Evolutionary conservation across 169 alveolate species (phyloP), one percentile per base, ranked within the genome.

Genomic region (Plasmodium vivax): DNA sequence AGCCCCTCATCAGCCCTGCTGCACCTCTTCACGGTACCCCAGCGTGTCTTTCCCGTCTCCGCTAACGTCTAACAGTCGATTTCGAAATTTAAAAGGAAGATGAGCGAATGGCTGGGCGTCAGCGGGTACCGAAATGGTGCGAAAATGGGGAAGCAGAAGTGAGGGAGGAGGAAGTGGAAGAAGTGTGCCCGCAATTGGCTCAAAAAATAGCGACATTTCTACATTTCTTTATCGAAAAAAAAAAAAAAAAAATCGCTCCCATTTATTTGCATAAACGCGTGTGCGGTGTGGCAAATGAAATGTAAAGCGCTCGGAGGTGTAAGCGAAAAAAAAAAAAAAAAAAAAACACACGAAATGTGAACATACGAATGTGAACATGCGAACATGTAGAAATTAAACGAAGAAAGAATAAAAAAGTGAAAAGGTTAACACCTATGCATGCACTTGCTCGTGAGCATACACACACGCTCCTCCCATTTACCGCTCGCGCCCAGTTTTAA

Each of bases 151-250:
- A 51, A 19, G 43, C n/a, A 82, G 8, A 47, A 43, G 38, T 7
- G 43, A 30, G 16, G 16, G 68, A 36, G 54, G 73, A 45, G 12
- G 23, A 14, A 12, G 5, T 0, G 16, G 84, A 77, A 77, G 43
- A 30, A 27, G 51, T 77, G 84, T 10, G 2, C 23, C 43, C 23
- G 16, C 14, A 68, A 68, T 8, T 68, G 77, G 77, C 77, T 68
- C 77, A 68, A 23, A 68, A 68, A 68, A 51, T 68, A 68, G 38
- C 77, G 77, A 68, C 77, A 30, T 68, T 68, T 68, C 77, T 68
- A 68, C 77, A 68, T 27, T 68, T 5, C 16, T 27, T 68, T 68
- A 14, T 68, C 77, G 77, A 68, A 68, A 68, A 68, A 68, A 68
- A 68, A 68, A 27, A 27, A 27, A 19, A 19, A n/a, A 62, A 5